A percentile compares a stretch with the other conserved stretches of the same genome.
Conservation (phyloP, 2,329 filamentous ascomycete genomes). For the Knoxdaviesia proteae region DNA sequence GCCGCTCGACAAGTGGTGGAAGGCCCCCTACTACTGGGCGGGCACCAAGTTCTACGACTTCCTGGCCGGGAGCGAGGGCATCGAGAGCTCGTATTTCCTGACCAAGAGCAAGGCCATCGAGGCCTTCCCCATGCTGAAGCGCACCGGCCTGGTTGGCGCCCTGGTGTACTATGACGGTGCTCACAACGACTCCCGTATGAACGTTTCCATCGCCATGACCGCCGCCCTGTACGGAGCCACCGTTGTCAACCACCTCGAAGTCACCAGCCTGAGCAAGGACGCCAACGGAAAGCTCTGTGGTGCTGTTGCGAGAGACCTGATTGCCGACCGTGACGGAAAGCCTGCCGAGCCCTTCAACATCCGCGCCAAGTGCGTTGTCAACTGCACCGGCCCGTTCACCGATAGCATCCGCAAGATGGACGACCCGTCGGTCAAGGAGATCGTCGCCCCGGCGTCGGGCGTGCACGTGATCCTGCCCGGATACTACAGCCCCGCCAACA, state of each 20-base stretch:
- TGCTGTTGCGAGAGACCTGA: conserved; percentile 49
- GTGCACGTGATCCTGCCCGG: conserved; percentile 75
- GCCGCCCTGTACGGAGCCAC: conserved; percentile 73
- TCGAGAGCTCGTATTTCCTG: conserved; percentile 75
- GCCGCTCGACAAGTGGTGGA: conserved; percentile 56
- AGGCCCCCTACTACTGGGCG: conserved; percentile 57
- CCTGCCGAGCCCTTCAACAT: conserved; percentile 42
- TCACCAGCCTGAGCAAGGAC: conserved; percentile 58
- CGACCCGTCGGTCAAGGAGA: conserved; percentile 48
- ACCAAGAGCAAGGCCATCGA: conserved; percentile 72
- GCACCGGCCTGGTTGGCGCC: conserved; percentile 56
- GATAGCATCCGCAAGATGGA: conserved; percentile 76
- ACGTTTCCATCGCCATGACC: conserved; percentile 72
- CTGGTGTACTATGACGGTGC: conserved; percentile 83
- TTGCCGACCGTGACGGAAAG: conserved; percentile 43
- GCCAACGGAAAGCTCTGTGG: conserved; percentile 51
- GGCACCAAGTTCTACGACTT: conserved; percentile 71
- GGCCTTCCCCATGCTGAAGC: conserved; percentile 75
- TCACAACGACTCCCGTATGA: conserved; percentile 86
- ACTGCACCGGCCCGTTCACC: conserved; percentile 74
- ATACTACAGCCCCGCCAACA: conserved; percentile 67
- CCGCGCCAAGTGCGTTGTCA: conserved; percentile 63
- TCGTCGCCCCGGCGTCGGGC: conserved; percentile 69
- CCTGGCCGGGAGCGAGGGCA: conserved; percentile 66
- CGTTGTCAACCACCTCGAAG: conserved; percentile 66